Conservation (phyloP, 2,329 filamentous ascomycete genomes). For the Peltaster fructicola region DNA sequence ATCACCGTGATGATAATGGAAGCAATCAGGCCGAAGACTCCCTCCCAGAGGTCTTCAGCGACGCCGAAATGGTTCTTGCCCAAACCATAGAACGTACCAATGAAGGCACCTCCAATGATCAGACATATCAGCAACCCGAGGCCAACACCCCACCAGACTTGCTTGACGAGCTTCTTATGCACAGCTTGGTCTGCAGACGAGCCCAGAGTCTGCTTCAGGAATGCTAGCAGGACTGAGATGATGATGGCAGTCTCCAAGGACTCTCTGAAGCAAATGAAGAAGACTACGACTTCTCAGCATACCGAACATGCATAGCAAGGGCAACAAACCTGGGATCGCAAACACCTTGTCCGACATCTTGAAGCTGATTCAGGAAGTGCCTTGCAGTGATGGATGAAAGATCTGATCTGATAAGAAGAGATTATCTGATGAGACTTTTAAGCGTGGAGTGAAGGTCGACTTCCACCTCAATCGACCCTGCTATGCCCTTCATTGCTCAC, state of each 20-base stretch:
- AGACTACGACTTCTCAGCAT: no score
- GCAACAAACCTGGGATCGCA: conserved; percentile 41
- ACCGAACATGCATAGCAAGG: background rate
- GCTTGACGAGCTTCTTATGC: conserved; percentile 36
- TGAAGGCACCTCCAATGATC: conserved; percentile 46
- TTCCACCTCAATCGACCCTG: no score
- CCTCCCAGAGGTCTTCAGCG: conserved; percentile 66
- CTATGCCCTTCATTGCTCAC: no score
- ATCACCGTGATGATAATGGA: conserved; percentile 65
- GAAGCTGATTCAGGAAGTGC: background rate
- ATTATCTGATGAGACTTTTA: conserved; percentile 1
- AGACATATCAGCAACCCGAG: conserved; percentile 48
- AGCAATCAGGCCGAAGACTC: conserved; percentile 47
- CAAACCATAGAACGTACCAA: conserved; percentile 55
- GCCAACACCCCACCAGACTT: conserved; percentile 52
- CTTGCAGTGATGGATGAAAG: conserved; percentile 2
- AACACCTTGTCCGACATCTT: conserved; percentile 51
- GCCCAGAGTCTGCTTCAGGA: conserved; percentile 64
- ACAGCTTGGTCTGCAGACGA: conserved; percentile 41
- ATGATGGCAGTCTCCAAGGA: conserved; percentile 69
- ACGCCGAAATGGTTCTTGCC: conserved; percentile 48
- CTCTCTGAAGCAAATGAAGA: conserved; percentile 83
- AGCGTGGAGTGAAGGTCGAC: no score
- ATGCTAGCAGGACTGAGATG: conserved; percentile 70
- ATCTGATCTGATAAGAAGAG: conserved; percentile 8